Evolutionary conservation across 257 asterid species (phyloP), one percentile per base, ranked within the genome.

Genomic region (Solanum gracilifrons): DNA sequence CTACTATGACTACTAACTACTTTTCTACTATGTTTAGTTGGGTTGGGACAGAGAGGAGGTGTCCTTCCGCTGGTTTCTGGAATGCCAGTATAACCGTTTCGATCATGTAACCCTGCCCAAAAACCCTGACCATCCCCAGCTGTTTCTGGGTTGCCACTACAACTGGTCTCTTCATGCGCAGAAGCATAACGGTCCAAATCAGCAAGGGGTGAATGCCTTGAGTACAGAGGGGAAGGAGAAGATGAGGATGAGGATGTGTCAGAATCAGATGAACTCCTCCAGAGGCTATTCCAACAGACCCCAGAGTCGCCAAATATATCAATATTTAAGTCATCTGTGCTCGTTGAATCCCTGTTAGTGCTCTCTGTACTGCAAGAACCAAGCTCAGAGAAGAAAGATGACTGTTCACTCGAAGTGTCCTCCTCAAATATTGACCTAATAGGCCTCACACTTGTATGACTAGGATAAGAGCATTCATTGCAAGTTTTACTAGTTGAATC

Each of bases 301-400:
- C 91, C 92, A 73, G 66, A 69, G 36, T 92, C 98, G 18, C 90
- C 89, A 25, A 88, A 69, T 27, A 91, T 80, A 76, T 89, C 93
- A 85, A 93, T 98, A 9, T 92, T 86, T 88, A 36, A 86, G 72
- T 95, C 98, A 9, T 91, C 95, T 0, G 92, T 88, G 90, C 95
- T 89, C 5, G 87, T 68, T 0, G 97, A 94, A 83, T 89, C 96
- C 87, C 91, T 87, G 86, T 90, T 90, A 84, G 93, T 94, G 92
- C 93, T 93, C 62, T 93, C 98, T 1, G 98, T 95, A 88, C 97
- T 92, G 91, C 89, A 64, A 39, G 98, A 94, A 64, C 91, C 89
- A 21, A 16, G 90, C 75, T 95, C 98, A 0, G 98, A 95, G 92
- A 94, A 95, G 87, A 92, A 83, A 29, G 98, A 94, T 11, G 97